Evolutionary conservation across 768 basidiomycete species (phyloP).

Genomic region (Mycena venus): DNA sequence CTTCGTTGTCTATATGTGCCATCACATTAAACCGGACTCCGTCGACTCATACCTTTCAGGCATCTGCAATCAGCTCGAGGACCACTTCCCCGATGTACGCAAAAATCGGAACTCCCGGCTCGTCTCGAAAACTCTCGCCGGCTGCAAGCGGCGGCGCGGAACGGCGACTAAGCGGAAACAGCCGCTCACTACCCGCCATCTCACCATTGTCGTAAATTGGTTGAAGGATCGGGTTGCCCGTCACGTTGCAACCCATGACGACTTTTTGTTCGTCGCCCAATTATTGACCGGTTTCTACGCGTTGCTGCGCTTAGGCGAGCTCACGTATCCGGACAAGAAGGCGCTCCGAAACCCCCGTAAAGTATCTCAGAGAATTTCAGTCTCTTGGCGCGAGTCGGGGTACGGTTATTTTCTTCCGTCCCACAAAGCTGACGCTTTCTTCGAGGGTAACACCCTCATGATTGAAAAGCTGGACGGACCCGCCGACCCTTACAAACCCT

Average conservation of each 20-base stretch:
- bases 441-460: slow-evolving; percentile 41
- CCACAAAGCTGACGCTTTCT: slow-evolving; percentile 57
- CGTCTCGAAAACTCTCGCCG: slow-evolving; percentile 45
- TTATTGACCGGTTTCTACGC: slow-evolving; percentile 46
- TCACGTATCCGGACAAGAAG: slow-evolving; percentile 41
- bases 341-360: no score
- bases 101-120: slow-evolving; percentile 34
- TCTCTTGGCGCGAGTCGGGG: not conserved
- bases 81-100: slow-evolving; percentile 48
- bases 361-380: slow-evolving; percentile 32
- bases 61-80: slow-evolving; percentile 52
- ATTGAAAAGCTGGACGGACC: slow-evolving; percentile 2
- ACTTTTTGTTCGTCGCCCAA: slow-evolving; percentile 43
- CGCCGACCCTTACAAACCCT: slow-evolving; percentile 29
- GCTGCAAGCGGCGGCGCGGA: slow-evolving; percentile 41
- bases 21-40: slow-evolving; percentile 51
- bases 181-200: slow-evolving; percentile 37
- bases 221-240: not conserved
- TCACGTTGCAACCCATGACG: slow-evolving; percentile 29
- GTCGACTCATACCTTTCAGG: slow-evolving; percentile 56
- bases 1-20: slow-evolving; percentile 52
- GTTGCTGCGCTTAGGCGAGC: slow-evolving; percentile 49
- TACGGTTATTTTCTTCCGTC: slow-evolving; percentile 43
- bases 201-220: slow-evolving; percentile 13
- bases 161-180: slow-evolving; percentile 41